Conservation (phyloP, 1,284 basidiomycete species). For the Chondrostereum purpureum region DNA sequence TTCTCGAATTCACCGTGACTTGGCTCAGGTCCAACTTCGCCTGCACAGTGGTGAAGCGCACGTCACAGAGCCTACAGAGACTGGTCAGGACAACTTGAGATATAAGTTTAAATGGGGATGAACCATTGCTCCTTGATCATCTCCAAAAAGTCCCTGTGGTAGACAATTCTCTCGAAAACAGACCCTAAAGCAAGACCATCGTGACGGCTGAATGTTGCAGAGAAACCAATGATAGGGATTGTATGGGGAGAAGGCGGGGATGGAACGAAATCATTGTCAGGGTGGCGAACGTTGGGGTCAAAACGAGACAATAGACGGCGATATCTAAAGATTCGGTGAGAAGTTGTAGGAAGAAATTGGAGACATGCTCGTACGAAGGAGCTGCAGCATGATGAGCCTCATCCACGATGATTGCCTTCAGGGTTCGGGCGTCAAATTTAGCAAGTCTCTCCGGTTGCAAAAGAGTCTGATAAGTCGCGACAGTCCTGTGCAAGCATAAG, state of each 20-base stretch:
- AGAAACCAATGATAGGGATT: constrained; percentile 90
- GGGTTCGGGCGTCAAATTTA: constrained; percentile 70
- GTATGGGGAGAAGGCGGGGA: constrained; percentile 32
- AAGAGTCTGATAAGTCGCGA: constrained; percentile 91
- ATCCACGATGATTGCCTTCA: constrained; percentile 86
- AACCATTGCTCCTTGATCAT: constrained; percentile 94
- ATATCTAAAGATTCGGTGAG: constrained; percentile 52
- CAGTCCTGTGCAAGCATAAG: constrained; percentile 47
- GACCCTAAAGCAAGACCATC: constrained; percentile 87
- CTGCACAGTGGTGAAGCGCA: constrained; percentile 77
- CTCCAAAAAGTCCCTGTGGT: constrained; percentile 86
- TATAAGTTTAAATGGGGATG: constrained; percentile 13
- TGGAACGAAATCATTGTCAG: constrained; percentile 33
- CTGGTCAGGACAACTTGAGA: constrained; percentile 4
- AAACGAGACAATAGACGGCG: constrained; percentile 75
- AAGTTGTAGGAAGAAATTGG: constrained; percentile 5
- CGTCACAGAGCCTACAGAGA: constrained; percentile 68
- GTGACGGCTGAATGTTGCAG: constrained; percentile 90
- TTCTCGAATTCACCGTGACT: constrained; percentile 57
- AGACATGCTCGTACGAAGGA: constrained; percentile 55
- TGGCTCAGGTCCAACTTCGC: constrained; percentile 65
- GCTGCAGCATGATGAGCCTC: constrained; percentile 96
- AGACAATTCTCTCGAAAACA: constrained; percentile 90
- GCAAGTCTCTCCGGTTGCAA: constrained; percentile 57
- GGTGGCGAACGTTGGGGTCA: constrained; percentile 51